Evolutionary conservation across 139 green algal species (phyloP).

Genomic region (Diplosphaera chodatii): DNA sequence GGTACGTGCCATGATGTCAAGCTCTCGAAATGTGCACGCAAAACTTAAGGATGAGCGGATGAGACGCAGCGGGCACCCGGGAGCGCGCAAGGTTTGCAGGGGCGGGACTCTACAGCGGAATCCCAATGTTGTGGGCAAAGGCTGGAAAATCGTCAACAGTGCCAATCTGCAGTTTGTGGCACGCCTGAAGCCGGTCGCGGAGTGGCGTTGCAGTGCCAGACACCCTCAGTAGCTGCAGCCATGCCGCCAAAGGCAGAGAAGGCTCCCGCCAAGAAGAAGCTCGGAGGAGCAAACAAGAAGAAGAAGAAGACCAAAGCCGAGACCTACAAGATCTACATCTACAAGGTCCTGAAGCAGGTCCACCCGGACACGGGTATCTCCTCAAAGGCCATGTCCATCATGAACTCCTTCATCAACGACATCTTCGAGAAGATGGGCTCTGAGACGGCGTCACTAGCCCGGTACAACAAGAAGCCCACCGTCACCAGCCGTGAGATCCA

Average conservation of each 20-base stretch:
- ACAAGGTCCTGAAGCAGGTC: conserved; percentile 33
- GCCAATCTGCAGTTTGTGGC: too few relatives aligned
- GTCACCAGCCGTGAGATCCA: conserved; percentile 67
- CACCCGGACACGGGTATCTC: conserved; percentile 67
- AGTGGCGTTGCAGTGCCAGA: too few relatives aligned
- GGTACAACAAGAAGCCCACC: conserved; percentile 82
- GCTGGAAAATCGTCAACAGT: too few relatives aligned
- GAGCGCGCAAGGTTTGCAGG: too few relatives aligned
- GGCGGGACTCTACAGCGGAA: too few relatives aligned
- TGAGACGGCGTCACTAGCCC: conserved; percentile 52
- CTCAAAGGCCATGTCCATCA: conserved; percentile 76
- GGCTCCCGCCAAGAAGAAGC: not conserved
- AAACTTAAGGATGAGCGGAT: too few relatives aligned
- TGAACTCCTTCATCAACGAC: conserved; percentile 52
- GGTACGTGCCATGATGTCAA: conserved; percentile 71
- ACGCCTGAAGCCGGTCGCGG: too few relatives aligned
- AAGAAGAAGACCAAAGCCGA: conserved; percentile 10
- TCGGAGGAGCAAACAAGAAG: not conserved
- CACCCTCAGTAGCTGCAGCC: too few relatives aligned
- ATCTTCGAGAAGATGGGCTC: conserved; percentile 60
- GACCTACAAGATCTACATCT: conserved; percentile 34
- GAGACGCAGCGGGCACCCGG: too few relatives aligned
- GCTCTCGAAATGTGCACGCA: too few relatives aligned
- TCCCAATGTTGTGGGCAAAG: too few relatives aligned
- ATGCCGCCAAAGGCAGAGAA: not conserved